phyloP scores from a whole-genome alignment of 345 rosid species.

The Erysimum cheiranthoides region DNA sequence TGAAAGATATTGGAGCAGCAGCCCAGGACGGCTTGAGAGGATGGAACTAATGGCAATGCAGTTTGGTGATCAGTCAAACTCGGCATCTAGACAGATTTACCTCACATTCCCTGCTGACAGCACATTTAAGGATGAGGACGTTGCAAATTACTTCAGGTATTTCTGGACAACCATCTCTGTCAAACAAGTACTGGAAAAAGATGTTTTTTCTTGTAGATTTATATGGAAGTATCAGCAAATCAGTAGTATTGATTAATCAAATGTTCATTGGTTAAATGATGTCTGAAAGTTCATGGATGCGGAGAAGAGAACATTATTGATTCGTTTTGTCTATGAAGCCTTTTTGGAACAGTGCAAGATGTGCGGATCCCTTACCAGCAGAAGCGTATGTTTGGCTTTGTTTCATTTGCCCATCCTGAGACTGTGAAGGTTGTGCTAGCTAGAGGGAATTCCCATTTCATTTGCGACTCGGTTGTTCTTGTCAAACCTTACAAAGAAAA shows the following conservation, averaged over 20 bases:
- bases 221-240: background rate
- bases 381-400: constrained; percentile 99
- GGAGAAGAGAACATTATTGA: background rate
- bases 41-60: constrained; percentile 64
- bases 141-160: constrained; percentile 90
- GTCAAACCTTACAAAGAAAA: constrained; percentile 99
- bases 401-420: constrained; percentile 79
- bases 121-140: constrained; percentile 92
- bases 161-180: constrained; percentile 13
- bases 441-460: constrained; percentile 91
- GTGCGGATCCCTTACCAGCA: constrained; percentile 97
- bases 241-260: constrained; percentile 11
- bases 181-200: background rate
- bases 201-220: constrained; percentile 5
- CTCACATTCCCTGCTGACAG: constrained; percentile 97
- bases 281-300: background rate
- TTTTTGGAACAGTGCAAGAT: constrained; percentile 92
- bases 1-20: constrained; percentile 63
- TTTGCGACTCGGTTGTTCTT: constrained; percentile 92
- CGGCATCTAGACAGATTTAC: constrained; percentile 88
- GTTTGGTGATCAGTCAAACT: constrained; percentile 66
- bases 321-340: constrained; percentile 54
- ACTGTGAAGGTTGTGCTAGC: constrained; percentile 83
- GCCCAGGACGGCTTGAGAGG: constrained; percentile 55
- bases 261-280: constrained; percentile 7